These are phyloP conservation scores for Tylopilus felleus DNA, from an alignment of 768 basidiomycete species.

Conservation along the genomic window DNA sequence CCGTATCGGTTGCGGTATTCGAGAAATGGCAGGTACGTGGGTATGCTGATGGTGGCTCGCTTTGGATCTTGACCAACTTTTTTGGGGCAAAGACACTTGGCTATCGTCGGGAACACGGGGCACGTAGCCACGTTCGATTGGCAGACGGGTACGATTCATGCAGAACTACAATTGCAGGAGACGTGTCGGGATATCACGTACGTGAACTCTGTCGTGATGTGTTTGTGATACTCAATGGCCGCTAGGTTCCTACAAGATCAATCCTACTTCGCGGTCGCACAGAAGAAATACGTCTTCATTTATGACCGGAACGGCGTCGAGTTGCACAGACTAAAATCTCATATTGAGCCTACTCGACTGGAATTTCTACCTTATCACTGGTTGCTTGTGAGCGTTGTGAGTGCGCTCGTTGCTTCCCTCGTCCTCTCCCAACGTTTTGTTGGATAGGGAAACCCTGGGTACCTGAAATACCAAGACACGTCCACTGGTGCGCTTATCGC, in stretches of 20 bases:
- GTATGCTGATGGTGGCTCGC: not conserved
- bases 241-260: conserved; percentile 88
- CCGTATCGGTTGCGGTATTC: conserved; percentile 85
- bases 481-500: conserved; percentile 86
- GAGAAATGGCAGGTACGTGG: conserved; percentile 78
- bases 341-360: conserved; percentile 85
- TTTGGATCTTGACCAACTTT: too few relatives aligned
- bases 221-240: not conserved
- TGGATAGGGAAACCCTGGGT: conserved; percentile 77
- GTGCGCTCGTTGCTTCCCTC: conserved; percentile 26
- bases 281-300: conserved; percentile 94
- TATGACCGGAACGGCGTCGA: conserved; percentile 95
- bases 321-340: conserved; percentile 76
- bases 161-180: conserved; percentile 87
- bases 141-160: conserved; percentile 80
- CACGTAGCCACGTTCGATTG: conserved; percentile 94
- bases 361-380: conserved; percentile 96
- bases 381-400: conserved; percentile 80
- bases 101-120: conserved; percentile 76
- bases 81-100: conserved; percentile 82
- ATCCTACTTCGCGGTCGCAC: conserved; percentile 90
- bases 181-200: conserved; percentile 91
- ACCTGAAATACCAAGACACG: conserved; percentile 94
- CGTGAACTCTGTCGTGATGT: conserved; percentile 24
- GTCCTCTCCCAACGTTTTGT: not conserved